phyloP scores from a whole-genome alignment of 2,329 filamentous ascomycete genomes.

The Diplodia corticola region DNA sequence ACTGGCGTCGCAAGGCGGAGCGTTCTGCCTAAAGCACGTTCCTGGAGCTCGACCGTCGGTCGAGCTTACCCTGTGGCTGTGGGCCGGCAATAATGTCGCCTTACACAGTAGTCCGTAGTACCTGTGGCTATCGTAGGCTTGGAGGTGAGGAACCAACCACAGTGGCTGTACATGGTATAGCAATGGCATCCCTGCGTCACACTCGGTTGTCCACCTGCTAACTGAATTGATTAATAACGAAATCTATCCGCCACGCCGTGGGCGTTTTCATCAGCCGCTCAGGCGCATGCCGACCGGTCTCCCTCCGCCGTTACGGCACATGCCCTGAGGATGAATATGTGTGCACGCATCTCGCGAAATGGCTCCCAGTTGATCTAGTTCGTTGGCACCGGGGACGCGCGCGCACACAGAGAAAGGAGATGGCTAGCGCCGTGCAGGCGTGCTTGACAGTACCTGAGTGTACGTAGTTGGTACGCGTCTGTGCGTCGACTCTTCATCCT shows the following conservation, averaged over 20 bases:
- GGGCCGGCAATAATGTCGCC: neutral
- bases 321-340: too few species aligned
- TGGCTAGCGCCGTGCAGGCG: neutral
- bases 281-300: too few species aligned
- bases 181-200: too few species aligned
- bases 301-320: too few species aligned
- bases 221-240: too few species aligned
- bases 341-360: too few species aligned
- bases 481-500: neutral
- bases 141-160: neutral
- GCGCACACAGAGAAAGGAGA: neutral
- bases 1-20: neutral
- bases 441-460: neutral
- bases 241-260: too few species aligned
- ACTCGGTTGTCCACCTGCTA: too few species aligned
- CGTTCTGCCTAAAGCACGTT: neutral
- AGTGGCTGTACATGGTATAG: neutral
- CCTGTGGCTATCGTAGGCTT: neutral
- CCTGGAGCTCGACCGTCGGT: neutral
- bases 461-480: neutral
- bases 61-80: neutral
- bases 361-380: too few species aligned
- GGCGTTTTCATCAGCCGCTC: too few species aligned
- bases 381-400: neutral
- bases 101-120: too few species aligned